Evolutionary conservation across 495 filamentous ascomycete genomes (phyloP).

Genomic region (Penicillium silybi): DNA sequence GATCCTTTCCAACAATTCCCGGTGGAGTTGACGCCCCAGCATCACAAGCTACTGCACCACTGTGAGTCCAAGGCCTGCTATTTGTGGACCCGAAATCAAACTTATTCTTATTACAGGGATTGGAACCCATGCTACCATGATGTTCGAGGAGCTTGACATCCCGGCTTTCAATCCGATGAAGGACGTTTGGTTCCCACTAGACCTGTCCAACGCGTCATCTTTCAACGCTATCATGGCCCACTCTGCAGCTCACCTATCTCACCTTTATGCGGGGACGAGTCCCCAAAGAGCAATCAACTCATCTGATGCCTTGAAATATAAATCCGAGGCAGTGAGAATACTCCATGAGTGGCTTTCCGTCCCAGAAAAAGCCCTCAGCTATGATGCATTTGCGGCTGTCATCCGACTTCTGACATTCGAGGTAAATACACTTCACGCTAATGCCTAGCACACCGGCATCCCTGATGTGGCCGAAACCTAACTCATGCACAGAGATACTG

Average conservation of each 20-base stretch:
- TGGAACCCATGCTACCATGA: conserved; percentile 27
- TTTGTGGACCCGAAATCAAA: background rate
- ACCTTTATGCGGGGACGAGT: conserved; percentile 17
- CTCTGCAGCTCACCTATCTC: conserved; percentile 24
- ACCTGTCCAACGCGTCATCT: conserved; percentile 27
- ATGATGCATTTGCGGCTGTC: conserved; percentile 26
- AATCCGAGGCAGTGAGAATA: conserved; percentile 22
- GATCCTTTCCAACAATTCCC: conserved; percentile 30
- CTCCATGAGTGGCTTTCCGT: conserved; percentile 20
- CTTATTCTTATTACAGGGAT: conserved; percentile 18
- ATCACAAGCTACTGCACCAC: conserved; percentile 28
- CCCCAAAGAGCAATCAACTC: conserved; percentile 14
- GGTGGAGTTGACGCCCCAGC: conserved; percentile 21
- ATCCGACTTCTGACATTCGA: conserved; percentile 28
- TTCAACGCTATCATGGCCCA: conserved; percentile 30
- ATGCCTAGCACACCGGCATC: background rate
- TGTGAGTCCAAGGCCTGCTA: conserved; percentile 9
- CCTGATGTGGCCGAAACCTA: background rate
- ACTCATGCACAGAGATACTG: conserved; percentile 22
- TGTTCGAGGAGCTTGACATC: conserved; percentile 23
- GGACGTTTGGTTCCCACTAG: conserved; percentile 32
- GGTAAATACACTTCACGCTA: conserved; percentile 4
- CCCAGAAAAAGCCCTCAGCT: conserved; percentile 21
- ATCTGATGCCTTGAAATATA: conserved; percentile 21
- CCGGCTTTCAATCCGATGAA: conserved; percentile 28